A percentile compares a stretch with the other conserved stretches of the same genome.
Evolutionary conservation across 202 grass and related monocot genomes (phyloP).

Genomic region (Dendrocalamus latiflorus): DNA sequence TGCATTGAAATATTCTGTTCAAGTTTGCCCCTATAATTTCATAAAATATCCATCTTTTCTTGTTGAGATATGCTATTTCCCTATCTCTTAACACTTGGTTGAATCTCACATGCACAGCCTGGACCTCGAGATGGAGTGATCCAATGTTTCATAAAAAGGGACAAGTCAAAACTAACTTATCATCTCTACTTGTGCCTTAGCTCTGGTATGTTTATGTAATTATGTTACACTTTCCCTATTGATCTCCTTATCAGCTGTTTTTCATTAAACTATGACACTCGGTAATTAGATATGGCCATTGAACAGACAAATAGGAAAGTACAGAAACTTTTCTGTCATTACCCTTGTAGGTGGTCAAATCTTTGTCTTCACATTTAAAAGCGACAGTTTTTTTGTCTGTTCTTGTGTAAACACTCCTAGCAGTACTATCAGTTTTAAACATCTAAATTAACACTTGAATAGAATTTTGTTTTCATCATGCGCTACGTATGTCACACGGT

Average conservation of each 20-base stretch:
- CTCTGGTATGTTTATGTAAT: constrained; percentile 46
- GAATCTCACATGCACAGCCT: constrained; percentile 45
- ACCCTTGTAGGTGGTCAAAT: not conserved
- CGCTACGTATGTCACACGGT: too few relatives aligned
- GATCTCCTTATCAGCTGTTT: not conserved
- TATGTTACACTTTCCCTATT: not conserved
- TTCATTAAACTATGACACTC: not conserved
- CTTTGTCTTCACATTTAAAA: not conserved
- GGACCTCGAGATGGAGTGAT: constrained; percentile 76
- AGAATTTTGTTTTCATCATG: not conserved
- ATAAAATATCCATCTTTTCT: not conserved
- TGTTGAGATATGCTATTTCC: not conserved
- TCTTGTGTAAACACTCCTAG: not conserved
- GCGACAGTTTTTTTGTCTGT: not conserved
- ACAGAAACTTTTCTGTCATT: not conserved
- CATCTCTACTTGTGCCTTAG: constrained; percentile 88
- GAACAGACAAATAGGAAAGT: not conserved
- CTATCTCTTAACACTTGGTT: constrained; percentile 15
- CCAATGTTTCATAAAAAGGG: constrained; percentile 96
- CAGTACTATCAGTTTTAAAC: not conserved
- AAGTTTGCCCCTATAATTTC: not conserved
- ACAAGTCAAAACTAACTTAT: constrained; percentile 89
- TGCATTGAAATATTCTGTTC: not conserved
- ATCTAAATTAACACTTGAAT: not conserved
- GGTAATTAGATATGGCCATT: not conserved